A percentile compares a stretch with the other conserved stretches of the same genome.
phyloP scores from a whole-genome alignment of 2,329 filamentous ascomycete species.

The Pseudogymnoascus sp. region DNA sequence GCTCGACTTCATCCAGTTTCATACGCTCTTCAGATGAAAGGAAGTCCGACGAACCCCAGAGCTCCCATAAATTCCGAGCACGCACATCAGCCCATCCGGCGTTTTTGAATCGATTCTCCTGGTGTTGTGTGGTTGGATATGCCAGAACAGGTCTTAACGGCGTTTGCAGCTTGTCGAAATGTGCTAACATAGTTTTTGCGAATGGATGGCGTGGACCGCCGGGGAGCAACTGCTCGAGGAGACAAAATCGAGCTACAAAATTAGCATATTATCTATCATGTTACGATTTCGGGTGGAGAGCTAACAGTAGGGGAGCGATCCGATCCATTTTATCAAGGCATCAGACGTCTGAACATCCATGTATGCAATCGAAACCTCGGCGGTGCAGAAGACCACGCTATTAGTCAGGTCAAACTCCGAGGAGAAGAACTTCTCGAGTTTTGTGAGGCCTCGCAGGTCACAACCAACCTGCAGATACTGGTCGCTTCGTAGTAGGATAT shows the following conservation, averaged over 20 bases:
- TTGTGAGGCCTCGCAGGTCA: constrained; percentile 61
- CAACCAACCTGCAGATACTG: constrained; percentile 75
- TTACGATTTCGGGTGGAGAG: constrained; percentile 11
- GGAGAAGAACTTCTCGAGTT: constrained; percentile 52
- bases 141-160: constrained; percentile 64
- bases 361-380: constrained; percentile 86
- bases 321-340: constrained; percentile 70
- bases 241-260: constrained; percentile 64
- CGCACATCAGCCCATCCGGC: constrained; percentile 60
- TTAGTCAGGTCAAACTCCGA: constrained; percentile 48
- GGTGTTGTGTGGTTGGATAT: constrained; percentile 60
- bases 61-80: constrained; percentile 67
- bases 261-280: constrained; percentile 8
- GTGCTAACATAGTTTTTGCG: constrained; percentile 73
- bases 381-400: constrained; percentile 66
- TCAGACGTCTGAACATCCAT: constrained; percentile 72
- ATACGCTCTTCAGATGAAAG: constrained; percentile 51
- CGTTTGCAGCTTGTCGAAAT: constrained; percentile 74
- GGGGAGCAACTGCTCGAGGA: constrained; percentile 80
- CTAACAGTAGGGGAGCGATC: constrained; percentile 42
- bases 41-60: constrained; percentile 67
- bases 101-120: constrained; percentile 57
- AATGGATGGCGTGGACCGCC: constrained; percentile 74
- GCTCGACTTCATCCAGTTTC: constrained; percentile 61
- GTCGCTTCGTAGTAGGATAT: constrained; percentile 54